Evolutionary conservation across 352 stramenopile species (phyloP), one percentile per base, ranked within the genome.

Genomic region (Globisporangium camurandrum): DNA sequence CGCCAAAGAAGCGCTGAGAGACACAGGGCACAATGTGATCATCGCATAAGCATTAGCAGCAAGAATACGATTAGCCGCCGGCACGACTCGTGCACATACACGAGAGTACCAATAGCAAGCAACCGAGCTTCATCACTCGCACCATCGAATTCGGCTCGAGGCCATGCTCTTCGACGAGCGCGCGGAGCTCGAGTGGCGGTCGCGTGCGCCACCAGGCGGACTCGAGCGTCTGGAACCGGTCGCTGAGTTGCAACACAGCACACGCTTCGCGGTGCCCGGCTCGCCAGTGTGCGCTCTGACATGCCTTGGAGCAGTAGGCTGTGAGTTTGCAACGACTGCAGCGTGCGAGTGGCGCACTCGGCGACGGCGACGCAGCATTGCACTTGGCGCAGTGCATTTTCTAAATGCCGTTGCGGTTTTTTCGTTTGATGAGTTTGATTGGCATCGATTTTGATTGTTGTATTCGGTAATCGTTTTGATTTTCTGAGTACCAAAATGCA

Each of bases 271-370:
- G 68, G 41, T 87, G 75, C 9, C 31, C 42, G 17, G 28, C 11
- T 38, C 51, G 70, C 76, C 76, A 88, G 49, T 88, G 63, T 24
- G 37, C 37, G 20, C 58, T 38, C 51, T 88, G 77, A 41, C 72
- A 89, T 8, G 56, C 38, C 41, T 75, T 82, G 16, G 67, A 81
- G 61, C 77, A 89, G 49, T 89, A 89, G 28, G 53, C 51, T 9
- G 64, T 46, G 60, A 73, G 82, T 44, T 72, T 66, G 58, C 77
- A 89, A 38, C 52, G 66, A 22, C 60, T 64, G 45, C 77, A 89
- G 57, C 69, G 67, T 42, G 62, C 64, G 12, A 72, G 1, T 24
- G 24, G 0, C 3, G 5, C 16, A 39, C 55, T 44, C 24, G 44
- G 8, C 7, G 39, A 1, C 19, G 49, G 37, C 67, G 65, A 24